Percentiles rank a stretch among this genome's conserved stretches.
These are phyloP conservation scores for Wickerhamiella musiphila DNA, from an alignment of 805 yeast species.

Conservation along the genomic window DNA sequence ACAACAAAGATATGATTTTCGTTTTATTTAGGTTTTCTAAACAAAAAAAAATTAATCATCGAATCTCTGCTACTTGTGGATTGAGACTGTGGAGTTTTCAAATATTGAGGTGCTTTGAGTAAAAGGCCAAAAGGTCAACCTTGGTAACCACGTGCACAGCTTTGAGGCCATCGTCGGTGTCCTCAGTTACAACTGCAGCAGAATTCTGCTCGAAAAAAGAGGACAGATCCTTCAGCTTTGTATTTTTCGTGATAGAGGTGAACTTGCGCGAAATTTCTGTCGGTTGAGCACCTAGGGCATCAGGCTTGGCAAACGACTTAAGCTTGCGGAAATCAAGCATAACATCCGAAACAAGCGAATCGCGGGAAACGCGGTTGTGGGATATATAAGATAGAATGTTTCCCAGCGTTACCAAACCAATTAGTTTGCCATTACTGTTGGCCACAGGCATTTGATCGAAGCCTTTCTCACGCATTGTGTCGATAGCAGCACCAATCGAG, in stretches of 20 bases:
- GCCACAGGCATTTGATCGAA: slow-evolving; percentile 78
- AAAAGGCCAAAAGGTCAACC: slow-evolving; percentile 52
- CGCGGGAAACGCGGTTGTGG: slow-evolving; percentile 36
- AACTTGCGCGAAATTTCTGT: slow-evolving; percentile 35
- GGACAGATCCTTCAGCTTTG: slow-evolving; percentile 51
- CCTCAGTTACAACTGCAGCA: slow-evolving; percentile 64
- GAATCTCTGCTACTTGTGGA: too few species aligned
- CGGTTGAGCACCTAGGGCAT: slow-evolving; percentile 32
- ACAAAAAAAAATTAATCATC: too few species aligned
- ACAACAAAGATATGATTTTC: too few species aligned
- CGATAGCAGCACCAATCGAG: slow-evolving; percentile 45
- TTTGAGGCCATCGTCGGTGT: slow-evolving; percentile 24
- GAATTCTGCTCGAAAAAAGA: slow-evolving; percentile 72
- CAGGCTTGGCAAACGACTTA: slow-evolving; percentile 33
- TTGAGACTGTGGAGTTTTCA: too few species aligned
- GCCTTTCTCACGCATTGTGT: slow-evolving; percentile 53
- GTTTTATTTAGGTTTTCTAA: too few species aligned
- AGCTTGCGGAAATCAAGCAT: slow-evolving; percentile 62
- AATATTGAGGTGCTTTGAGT: slow-evolving; percentile 21
- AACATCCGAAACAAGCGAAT: slow-evolving; percentile 38
- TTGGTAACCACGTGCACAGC: slow-evolving; percentile 78
- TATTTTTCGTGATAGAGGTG: slow-evolving; percentile 44
- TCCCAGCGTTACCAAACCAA: slow-evolving; percentile 64
- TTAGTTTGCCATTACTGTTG: slow-evolving; percentile 36
- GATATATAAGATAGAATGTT: slow-evolving; percentile 52